A percentile compares a stretch with the other conserved stretches of the same genome.
These are phyloP conservation scores for Monosporascus sp. DNA, from an alignment of 2,329 filamentous ascomycete genomes.

Conservation along the genomic window DNA sequence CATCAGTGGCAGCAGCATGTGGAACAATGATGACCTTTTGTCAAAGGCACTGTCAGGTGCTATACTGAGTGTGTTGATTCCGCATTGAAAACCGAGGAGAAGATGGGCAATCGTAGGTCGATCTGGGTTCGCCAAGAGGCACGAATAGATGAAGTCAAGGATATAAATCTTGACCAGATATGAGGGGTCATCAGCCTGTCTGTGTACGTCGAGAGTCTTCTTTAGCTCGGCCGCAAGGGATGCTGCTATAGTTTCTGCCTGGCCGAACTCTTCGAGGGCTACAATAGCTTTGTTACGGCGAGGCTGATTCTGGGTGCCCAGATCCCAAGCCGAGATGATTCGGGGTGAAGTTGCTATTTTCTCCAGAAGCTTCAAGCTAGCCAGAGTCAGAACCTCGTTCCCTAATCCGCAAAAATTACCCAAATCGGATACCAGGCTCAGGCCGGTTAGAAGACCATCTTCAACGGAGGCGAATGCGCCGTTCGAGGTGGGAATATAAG, in stretches of 20 bases:
- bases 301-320: conserved; percentile 54
- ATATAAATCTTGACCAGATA: conserved; percentile 82
- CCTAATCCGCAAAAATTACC: conserved; percentile 83
- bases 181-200: conserved; percentile 61
- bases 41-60: conserved; percentile 66
- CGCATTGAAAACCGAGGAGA: conserved; percentile 80
- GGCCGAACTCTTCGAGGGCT: conserved; percentile 75
- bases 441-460: conserved; percentile 78
- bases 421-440: conserved; percentile 74
- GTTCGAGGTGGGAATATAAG: conserved; percentile 42
- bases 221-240: conserved; percentile 66
- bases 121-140: conserved; percentile 67
- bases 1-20: conserved; percentile 69
- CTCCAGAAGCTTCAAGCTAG: conserved; percentile 75
- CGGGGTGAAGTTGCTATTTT: conserved; percentile 81
- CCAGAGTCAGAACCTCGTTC: conserved; percentile 73
- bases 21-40: conserved; percentile 71
- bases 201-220: conserved; percentile 65
- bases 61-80: conserved; percentile 63
- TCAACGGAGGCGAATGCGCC: conserved; percentile 83
- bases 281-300: conserved; percentile 81
- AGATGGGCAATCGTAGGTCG: conserved; percentile 86
- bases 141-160: conserved; percentile 78
- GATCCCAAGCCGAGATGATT: conserved; percentile 65
- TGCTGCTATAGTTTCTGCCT: conserved; percentile 72